These are phyloP conservation scores for Leishmania mexicana DNA, from an alignment of 208 protist genomes.

Conservation along the genomic window DNA sequence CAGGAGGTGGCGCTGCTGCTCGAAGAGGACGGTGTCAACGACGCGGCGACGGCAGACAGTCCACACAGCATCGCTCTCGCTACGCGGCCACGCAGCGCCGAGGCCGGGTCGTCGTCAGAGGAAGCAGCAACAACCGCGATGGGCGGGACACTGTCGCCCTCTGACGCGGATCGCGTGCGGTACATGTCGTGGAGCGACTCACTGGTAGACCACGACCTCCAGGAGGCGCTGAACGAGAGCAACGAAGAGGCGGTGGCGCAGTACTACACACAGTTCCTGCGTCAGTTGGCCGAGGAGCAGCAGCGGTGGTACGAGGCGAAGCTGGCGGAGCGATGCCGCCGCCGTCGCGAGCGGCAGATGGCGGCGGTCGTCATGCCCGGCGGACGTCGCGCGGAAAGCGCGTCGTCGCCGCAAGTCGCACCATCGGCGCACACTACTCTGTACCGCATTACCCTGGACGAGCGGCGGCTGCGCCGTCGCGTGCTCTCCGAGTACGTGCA, in stretches of 20 bases:
- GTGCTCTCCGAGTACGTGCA: conserved; percentile 20
- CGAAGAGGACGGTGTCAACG: conserved; percentile 22
- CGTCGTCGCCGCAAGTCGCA: neutral
- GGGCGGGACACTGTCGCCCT: neutral
- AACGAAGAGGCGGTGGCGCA: conserved; percentile 43
- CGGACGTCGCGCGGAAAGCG: neutral
- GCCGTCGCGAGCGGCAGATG: neutral
- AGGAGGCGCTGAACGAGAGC: conserved; percentile 43
- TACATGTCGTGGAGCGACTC: conserved; percentile 42
- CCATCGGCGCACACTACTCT: neutral
- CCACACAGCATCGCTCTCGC: neutral
- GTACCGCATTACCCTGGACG: conserved; percentile 4
- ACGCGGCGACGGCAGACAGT: conserved; percentile 2
- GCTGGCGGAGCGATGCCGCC: conserved; percentile 33
- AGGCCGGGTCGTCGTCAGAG: neutral
- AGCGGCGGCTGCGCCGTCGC: conserved; percentile 23
- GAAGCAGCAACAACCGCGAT: neutral
- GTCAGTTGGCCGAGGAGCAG: conserved; percentile 43
- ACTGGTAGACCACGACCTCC: conserved; percentile 32
- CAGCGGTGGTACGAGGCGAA: conserved; percentile 29
- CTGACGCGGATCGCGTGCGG: conserved; percentile 16
- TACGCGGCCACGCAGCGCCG: neutral
- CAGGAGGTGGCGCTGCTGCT: conserved; percentile 78
- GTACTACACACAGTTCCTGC: conserved; percentile 42
- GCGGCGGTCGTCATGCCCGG: neutral